These are phyloP conservation scores for Ustilago crameri DNA, from an alignment of 1,284 basidiomycete species.

Conservation along the genomic window DNA sequence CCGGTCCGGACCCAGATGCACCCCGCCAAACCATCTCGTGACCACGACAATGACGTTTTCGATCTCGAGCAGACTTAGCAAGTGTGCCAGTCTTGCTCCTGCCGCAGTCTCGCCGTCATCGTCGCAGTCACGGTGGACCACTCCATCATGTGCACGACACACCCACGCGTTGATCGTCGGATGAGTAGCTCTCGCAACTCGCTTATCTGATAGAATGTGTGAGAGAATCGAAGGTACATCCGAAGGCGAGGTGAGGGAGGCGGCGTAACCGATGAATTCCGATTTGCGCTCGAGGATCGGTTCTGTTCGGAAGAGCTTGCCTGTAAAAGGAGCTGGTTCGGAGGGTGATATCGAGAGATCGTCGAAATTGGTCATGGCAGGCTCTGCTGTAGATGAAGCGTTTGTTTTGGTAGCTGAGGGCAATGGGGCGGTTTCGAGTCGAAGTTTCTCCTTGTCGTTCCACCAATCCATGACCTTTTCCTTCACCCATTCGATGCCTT, in stretches of 20 bases:
- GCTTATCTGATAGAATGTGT: conserved; percentile 53
- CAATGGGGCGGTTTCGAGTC: conserved; percentile 1
- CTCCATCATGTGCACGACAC: conserved; percentile 48
- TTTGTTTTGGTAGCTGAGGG: background rate
- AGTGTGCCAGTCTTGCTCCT: conserved; percentile 66
- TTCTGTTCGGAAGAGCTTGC: conserved; percentile 48
- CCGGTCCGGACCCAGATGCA: conserved; percentile 63
- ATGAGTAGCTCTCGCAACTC: conserved; percentile 63
- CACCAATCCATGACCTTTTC: conserved; percentile 61
- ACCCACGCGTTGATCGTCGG: conserved; percentile 68
- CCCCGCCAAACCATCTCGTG: conserved; percentile 65
- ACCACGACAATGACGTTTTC: conserved; percentile 66
- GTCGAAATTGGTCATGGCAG: conserved; percentile 7
- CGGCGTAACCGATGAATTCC: conserved; percentile 67
- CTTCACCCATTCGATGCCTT: conserved; percentile 66
- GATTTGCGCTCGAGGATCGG: conserved; percentile 66
- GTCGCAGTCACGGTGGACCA: conserved; percentile 65
- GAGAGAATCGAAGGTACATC: conserved; percentile 58
- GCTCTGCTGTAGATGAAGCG: background rate
- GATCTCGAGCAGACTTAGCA: conserved; percentile 60
- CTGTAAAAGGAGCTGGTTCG: conserved; percentile 10
- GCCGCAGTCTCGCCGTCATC: conserved; percentile 68
- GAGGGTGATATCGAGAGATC: background rate
- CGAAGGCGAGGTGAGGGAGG: conserved; percentile 50
- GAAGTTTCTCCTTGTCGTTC: conserved; percentile 19